A percentile compares a stretch with the other conserved stretches of the same genome.
phyloP scores from a whole-genome alignment of 2,329 filamentous ascomycete genomes.

The Diaporthe aspalathi region DNA sequence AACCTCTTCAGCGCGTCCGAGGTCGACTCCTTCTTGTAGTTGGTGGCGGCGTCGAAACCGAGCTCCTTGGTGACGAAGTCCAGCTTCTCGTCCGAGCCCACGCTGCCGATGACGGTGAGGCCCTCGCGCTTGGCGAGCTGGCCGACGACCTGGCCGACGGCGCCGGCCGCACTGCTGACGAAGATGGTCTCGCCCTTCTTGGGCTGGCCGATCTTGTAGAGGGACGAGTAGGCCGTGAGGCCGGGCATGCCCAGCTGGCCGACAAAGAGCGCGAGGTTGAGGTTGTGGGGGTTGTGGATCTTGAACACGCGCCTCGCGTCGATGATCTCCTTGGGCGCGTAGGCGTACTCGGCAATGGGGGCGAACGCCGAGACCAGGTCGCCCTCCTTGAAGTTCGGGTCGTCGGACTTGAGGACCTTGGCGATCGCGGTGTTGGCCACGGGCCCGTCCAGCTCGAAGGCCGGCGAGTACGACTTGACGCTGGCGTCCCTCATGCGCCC shows the following conservation, averaged over 20 bases:
- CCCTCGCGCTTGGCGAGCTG: slow-evolving; percentile 87
- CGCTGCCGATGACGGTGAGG: slow-evolving; percentile 81
- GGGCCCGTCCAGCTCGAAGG: slow-evolving; percentile 71
- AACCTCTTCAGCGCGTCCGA: slow-evolving; percentile 75
- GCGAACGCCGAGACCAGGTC: slow-evolving; percentile 71
- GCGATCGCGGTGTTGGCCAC: slow-evolving; percentile 73
- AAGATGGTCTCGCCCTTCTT: slow-evolving; percentile 85
- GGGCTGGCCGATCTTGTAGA: slow-evolving; percentile 78
- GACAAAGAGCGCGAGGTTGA: slow-evolving; percentile 76
- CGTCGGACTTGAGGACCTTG: slow-evolving; percentile 77
- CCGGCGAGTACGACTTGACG: slow-evolving; percentile 74
- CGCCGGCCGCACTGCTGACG: slow-evolving; percentile 81
- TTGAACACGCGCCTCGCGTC: slow-evolving; percentile 58
- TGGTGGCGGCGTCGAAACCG: slow-evolving; percentile 74
- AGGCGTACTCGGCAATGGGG: slow-evolving; percentile 77
- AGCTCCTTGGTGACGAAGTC: slow-evolving; percentile 69
- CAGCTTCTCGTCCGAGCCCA: slow-evolving; percentile 83
- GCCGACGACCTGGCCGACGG: slow-evolving; percentile 85
- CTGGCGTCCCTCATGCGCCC: slow-evolving; percentile 77
- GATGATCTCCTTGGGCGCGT: slow-evolving; percentile 56
- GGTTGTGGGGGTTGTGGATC: slow-evolving; percentile 75
- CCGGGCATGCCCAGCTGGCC: slow-evolving; percentile 69
- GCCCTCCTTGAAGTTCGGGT: slow-evolving; percentile 69
- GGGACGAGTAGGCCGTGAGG: slow-evolving; percentile 63
- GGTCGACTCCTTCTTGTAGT: slow-evolving; percentile 87